Percentiles rank a stretch among this genome's conserved stretches.
Conservation (phyloP, 768 basidiomycete species). For the Xanthoconium stramineum region DNA sequence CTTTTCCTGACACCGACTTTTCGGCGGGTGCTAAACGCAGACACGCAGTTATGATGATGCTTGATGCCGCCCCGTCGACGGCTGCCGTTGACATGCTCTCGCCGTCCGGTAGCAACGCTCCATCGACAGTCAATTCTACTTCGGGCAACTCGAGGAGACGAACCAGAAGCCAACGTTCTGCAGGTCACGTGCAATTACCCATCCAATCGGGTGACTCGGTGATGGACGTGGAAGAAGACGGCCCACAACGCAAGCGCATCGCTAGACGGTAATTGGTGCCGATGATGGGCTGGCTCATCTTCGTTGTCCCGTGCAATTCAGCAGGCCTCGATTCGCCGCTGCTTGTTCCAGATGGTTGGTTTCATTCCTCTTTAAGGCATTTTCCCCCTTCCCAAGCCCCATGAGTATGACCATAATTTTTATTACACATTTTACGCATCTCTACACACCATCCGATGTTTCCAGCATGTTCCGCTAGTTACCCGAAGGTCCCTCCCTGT, state of each 20-base stretch:
- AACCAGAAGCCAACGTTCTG: conserved; percentile 48
- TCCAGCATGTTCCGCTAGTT: neutral
- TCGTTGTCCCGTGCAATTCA: neutral
- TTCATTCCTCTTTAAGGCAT: neutral
- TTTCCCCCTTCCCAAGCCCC: neutral
- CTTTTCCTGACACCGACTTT: conserved; percentile 35
- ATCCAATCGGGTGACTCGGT: conserved; percentile 50
- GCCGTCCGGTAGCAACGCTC: conserved; percentile 34
- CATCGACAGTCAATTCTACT: conserved; percentile 18
- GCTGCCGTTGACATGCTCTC: conserved; percentile 37
- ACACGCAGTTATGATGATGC: conserved; percentile 77
- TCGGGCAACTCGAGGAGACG: conserved; percentile 45
- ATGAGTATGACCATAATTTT: conserved; percentile 8
- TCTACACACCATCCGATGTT: conserved; percentile 6
- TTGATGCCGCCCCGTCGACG: conserved; percentile 49
- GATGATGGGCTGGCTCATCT: neutral
- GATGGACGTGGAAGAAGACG: conserved; percentile 81
- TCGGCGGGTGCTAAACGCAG: conserved; percentile 67
- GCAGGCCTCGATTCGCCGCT: neutral
- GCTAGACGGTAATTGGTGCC: conserved; percentile 47
- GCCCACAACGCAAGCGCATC: conserved; percentile 71
- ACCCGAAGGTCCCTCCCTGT: conserved; percentile 5
- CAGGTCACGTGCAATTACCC: conserved; percentile 38
- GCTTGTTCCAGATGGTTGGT: conserved; percentile 8
- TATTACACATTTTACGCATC: conserved; percentile 14